phyloP scores from a whole-genome alignment of 2,329 filamentous ascomycete species.

The Xylaria sp. region DNA sequence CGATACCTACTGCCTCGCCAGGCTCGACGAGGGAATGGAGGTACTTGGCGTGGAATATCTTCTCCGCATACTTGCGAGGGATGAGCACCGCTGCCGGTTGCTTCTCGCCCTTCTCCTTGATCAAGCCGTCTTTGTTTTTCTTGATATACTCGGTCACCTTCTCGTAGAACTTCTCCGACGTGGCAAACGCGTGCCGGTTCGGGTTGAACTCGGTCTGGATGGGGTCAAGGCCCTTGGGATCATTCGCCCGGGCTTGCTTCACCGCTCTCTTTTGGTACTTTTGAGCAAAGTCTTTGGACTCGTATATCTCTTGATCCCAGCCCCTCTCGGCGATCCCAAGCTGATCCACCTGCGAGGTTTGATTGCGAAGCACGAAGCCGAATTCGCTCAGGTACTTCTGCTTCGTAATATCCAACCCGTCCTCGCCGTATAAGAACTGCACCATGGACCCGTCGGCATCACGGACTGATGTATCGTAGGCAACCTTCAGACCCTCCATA shows the following conservation, averaged over 20 bases:
- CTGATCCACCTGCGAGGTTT: slow-evolving; percentile 76
- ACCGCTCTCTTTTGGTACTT: slow-evolving; percentile 81
- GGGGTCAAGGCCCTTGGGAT: slow-evolving; percentile 70
- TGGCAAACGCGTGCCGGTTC: slow-evolving; percentile 78
- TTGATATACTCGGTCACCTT: slow-evolving; percentile 77
- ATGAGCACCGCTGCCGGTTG: slow-evolving; percentile 30
- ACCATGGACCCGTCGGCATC: slow-evolving; percentile 92
- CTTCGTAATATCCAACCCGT: slow-evolving; percentile 92
- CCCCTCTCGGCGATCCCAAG: slow-evolving; percentile 65
- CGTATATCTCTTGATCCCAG: slow-evolving; percentile 45
- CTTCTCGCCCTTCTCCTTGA: slow-evolving; percentile 53
- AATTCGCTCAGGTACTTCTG: slow-evolving; percentile 91
- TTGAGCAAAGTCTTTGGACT: slow-evolving; percentile 63
- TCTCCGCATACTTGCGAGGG: slow-evolving; percentile 73
- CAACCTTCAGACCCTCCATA: slow-evolving; percentile 90
- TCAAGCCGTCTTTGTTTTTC: slow-evolving; percentile 67
- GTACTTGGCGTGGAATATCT: slow-evolving; percentile 89
- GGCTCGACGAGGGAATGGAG: slow-evolving; percentile 89
- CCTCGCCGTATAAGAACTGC: slow-evolving; percentile 96
- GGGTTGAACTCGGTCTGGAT: slow-evolving; percentile 74
- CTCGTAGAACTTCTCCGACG: slow-evolving; percentile 82
- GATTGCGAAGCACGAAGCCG: slow-evolving; percentile 85
- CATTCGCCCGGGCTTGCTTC: slow-evolving; percentile 66
- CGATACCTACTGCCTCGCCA: slow-evolving; percentile 94
- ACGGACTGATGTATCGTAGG: slow-evolving; percentile 92